Conservation (phyloP, 805 yeast genomes). For the Nematodospora valgi region DNA sequence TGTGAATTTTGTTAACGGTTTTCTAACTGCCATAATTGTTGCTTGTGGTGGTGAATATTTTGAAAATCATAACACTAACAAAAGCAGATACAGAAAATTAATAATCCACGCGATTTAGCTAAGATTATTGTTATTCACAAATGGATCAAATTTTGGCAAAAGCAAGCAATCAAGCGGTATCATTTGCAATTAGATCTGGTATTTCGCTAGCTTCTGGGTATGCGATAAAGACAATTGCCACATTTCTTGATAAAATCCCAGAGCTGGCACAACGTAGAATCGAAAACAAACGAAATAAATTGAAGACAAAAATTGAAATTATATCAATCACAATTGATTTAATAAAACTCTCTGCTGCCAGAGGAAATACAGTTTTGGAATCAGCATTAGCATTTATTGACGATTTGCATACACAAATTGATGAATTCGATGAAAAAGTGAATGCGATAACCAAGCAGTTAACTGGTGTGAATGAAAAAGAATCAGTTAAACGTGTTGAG, state of each 20-base stretch:
- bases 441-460: conserved; percentile 32
- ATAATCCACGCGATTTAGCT: background rate
- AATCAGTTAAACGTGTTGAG: conserved; percentile 46
- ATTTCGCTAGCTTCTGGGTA: conserved; percentile 70
- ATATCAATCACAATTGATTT: conserved; percentile 66
- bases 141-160: conserved; percentile 44
- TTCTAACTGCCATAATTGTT: conserved; percentile 20
- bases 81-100: background rate
- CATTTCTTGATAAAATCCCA: conserved; percentile 54
- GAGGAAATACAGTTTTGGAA: conserved; percentile 57
- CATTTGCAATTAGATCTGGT: conserved; percentile 75
- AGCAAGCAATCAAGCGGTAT: conserved; percentile 77
- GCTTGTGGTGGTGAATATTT: too few species aligned
- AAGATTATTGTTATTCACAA: background rate
- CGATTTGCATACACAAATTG: conserved; percentile 56
- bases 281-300: conserved; percentile 37
- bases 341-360: conserved; percentile 56
- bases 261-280: conserved; percentile 47
- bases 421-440: conserved; percentile 51
- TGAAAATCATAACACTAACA: background rate
- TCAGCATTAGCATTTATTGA: conserved; percentile 52
- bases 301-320: conserved; percentile 57
- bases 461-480: conserved; percentile 26
- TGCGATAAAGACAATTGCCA: conserved; percentile 62
- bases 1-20: conserved; percentile 37